Percentiles rank a stretch among this genome's conserved stretches.
phyloP scores from a whole-genome alignment of 495 filamentous ascomycete species.

The Collariella sp. region DNA sequence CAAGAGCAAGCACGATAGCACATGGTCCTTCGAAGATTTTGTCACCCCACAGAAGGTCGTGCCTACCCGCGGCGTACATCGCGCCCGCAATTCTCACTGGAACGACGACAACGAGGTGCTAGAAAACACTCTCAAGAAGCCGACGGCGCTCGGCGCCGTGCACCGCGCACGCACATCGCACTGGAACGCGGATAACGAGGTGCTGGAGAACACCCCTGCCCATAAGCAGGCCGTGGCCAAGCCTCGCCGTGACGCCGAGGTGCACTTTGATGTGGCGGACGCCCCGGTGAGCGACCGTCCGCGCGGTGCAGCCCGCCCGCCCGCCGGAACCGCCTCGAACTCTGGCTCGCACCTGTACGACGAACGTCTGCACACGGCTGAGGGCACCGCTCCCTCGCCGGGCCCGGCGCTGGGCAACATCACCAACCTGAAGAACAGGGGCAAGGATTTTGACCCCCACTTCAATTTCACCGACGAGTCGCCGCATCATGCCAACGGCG shows the following conservation, averaged over 20 bases:
- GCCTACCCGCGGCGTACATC: constrained; percentile 33
- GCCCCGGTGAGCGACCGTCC: constrained; percentile 36
- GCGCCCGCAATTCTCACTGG: constrained; percentile 57
- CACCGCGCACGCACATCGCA: constrained; percentile 51
- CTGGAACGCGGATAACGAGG: constrained; percentile 63
- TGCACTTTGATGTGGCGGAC: constrained; percentile 54
- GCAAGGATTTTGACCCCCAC: constrained; percentile 65
- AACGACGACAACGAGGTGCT: constrained; percentile 58
- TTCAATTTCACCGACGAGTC: constrained; percentile 60
- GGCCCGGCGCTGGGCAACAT: constrained; percentile 46
- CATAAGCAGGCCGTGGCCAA: constrained; percentile 49
- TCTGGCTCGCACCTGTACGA: constrained; percentile 66
- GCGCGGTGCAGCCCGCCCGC: constrained; percentile 38
- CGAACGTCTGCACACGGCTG: constrained; percentile 59
- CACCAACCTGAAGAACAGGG: constrained; percentile 56
- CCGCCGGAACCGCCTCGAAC: constrained; percentile 47
- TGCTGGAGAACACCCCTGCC: constrained; percentile 49
- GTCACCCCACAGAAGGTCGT: constrained; percentile 63
- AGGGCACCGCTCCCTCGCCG: constrained; percentile 29
- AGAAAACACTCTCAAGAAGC: no score
- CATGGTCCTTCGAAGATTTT: constrained; percentile 86
- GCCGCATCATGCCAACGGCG: constrained; percentile 26
- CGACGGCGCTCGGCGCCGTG: no score
- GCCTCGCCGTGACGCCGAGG: constrained; percentile 66
- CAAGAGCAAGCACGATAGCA: constrained; percentile 54